These are phyloP conservation scores for Penicillium sp. DNA, from an alignment of 2,329 filamentous ascomycete species.

Conservation along the genomic window DNA sequence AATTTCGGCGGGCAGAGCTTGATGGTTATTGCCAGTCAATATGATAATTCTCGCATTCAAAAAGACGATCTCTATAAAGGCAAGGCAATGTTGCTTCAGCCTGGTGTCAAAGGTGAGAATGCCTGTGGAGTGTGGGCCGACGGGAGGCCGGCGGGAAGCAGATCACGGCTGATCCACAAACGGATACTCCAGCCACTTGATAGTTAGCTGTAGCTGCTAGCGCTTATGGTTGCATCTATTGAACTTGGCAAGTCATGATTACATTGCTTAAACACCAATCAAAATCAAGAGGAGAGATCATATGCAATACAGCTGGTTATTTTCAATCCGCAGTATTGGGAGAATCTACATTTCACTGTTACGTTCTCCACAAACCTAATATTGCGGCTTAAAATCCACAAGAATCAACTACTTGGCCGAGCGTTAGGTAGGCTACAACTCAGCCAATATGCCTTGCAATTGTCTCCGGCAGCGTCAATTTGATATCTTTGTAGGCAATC, in stretches of 20 bases:
- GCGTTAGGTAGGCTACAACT: too few relatives aligned
- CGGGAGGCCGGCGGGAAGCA: background rate
- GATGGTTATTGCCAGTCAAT: background rate
- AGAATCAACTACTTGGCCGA: too few relatives aligned
- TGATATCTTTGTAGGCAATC: too few relatives aligned
- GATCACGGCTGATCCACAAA: background rate
- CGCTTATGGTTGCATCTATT: background rate
- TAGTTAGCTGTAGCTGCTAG: background rate
- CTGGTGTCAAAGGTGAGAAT: background rate
- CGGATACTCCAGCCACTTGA: too few relatives aligned
- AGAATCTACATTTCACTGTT: background rate
- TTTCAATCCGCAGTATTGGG: background rate
- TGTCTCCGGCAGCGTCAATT: too few relatives aligned
- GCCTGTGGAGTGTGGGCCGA: background rate
- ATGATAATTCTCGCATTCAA: background rate
- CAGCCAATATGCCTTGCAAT: too few relatives aligned
- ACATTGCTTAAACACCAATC: too few relatives aligned
- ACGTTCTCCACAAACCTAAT: too few relatives aligned
- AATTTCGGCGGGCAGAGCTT: background rate
- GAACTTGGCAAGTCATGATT: too few relatives aligned
- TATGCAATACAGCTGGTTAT: background rate
- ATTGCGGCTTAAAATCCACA: background rate
- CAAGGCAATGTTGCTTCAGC: background rate
- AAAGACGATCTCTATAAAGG: background rate
- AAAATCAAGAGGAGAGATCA: too few relatives aligned